Conservation (phyloP, 176 grass and related monocot genomes). For the Rhipidocladum racemiflorum region DNA sequence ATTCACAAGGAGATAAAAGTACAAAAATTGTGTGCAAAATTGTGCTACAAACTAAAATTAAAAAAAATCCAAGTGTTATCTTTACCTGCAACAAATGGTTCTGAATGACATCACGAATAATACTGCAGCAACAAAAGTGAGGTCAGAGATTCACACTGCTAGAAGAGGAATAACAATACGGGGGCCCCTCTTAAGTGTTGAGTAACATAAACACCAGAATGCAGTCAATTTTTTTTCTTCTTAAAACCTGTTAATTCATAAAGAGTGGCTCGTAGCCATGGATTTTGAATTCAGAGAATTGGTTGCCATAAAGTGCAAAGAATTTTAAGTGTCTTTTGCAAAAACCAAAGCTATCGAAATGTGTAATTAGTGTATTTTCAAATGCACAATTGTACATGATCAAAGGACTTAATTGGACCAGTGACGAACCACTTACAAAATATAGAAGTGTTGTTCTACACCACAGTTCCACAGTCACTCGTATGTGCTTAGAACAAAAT, state of each 20-base stretch:
- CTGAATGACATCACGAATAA: conserved; percentile 97
- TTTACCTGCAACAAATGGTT: conserved; percentile 95
- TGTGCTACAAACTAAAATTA: background rate
- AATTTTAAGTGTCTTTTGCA: background rate
- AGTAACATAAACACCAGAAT: conserved; percentile 4
- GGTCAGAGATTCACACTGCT: conserved; percentile 4
- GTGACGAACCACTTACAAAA: background rate
- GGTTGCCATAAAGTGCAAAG: background rate
- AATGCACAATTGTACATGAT: background rate
- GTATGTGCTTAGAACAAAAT: conserved; percentile 6
- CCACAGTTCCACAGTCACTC: background rate
- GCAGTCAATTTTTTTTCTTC: background rate
- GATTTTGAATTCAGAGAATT: background rate
- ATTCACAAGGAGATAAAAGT: too few species aligned
- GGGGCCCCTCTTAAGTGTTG: background rate
- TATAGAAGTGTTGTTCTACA: background rate
- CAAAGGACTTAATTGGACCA: background rate
- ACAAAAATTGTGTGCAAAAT: background rate
- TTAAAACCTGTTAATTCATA: background rate
- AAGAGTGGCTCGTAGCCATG: background rate
- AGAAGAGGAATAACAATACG: background rate
- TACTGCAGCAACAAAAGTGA: conserved; percentile 53
- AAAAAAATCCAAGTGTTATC: background rate
- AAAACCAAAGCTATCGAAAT: background rate
- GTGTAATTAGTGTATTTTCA: background rate